These are phyloP conservation scores for Letharia lupina DNA, from an alignment of 495 filamentous ascomycete genomes.

Conservation along the genomic window DNA sequence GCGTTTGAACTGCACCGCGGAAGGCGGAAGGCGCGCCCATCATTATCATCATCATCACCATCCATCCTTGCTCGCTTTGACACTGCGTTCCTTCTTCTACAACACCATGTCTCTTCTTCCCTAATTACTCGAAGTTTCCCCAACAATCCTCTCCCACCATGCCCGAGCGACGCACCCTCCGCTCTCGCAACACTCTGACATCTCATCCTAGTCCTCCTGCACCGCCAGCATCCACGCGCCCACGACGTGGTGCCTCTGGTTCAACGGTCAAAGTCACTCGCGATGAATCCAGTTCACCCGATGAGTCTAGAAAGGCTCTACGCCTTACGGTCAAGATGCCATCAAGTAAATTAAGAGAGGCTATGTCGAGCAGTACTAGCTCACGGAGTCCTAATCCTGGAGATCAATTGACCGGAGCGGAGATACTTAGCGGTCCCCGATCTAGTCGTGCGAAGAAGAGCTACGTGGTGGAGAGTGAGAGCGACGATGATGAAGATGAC, in stretches of 20 bases:
- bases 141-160: conserved; percentile 27
- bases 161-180: conserved; percentile 43
- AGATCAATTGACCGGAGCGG: conserved; percentile 25
- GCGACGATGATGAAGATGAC: conserved; percentile 46
- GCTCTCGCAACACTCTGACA: conserved; percentile 38
- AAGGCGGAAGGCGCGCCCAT: background rate
- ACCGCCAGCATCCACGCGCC: conserved; percentile 21
- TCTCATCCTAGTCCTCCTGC: conserved; percentile 33
- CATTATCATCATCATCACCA: background rate
- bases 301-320: conserved; percentile 54
- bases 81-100: conserved; percentile 1
- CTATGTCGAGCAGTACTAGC: conserved; percentile 39
- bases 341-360: conserved; percentile 72
- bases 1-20: background rate
- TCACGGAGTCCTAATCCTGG: conserved; percentile 23
- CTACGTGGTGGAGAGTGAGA: conserved; percentile 57
- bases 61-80: background rate
- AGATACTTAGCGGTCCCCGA: conserved; percentile 55
- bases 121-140: conserved; percentile 8
- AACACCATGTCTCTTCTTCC: conserved; percentile 13
- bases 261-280: conserved; percentile 45
- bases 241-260: conserved; percentile 26
- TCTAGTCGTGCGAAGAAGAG: conserved; percentile 57
- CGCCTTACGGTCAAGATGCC: conserved; percentile 79
- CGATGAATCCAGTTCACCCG: conserved; percentile 46